phyloP scores from a whole-genome alignment of 2,329 filamentous ascomycete species.

The Aspergillus sojae region DNA sequence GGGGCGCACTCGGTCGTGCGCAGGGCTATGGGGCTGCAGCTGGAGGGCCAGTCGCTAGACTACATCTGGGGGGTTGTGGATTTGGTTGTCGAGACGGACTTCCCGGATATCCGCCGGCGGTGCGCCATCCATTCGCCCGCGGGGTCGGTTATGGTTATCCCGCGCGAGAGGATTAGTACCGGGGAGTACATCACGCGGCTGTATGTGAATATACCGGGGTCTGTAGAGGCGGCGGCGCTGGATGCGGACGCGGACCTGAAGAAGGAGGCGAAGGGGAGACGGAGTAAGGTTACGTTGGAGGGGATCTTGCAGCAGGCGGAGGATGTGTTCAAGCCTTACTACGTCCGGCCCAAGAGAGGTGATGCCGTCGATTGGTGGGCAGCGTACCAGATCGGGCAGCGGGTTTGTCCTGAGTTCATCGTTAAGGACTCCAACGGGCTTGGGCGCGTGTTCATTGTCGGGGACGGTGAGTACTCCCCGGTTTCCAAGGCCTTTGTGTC shows the following conservation, averaged over 20 bases:
- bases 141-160: slow-evolving; percentile 78
- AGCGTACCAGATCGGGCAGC: slow-evolving; percentile 75
- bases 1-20: slow-evolving; percentile 69
- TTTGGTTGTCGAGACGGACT: slow-evolving; percentile 69
- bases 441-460: slow-evolving; percentile 70
- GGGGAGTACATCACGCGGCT: slow-evolving; percentile 74
- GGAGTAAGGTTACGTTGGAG: slow-evolving; percentile 63
- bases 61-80: slow-evolving; percentile 78
- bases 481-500: background rate
- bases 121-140: slow-evolving; percentile 73
- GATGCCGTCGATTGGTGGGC: slow-evolving; percentile 72
- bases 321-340: slow-evolving; percentile 67
- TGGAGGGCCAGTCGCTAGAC: slow-evolving; percentile 69
- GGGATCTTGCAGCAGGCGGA: slow-evolving; percentile 67
- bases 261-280: slow-evolving; percentile 58
- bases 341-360: slow-evolving; percentile 58
- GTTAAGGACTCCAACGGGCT: slow-evolving; percentile 68
- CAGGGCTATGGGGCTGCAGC: slow-evolving; percentile 49
- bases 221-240: slow-evolving; percentile 28
- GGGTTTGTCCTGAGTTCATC: slow-evolving; percentile 45
- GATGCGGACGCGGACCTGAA: slow-evolving; percentile 45
- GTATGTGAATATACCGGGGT: slow-evolving; percentile 51
- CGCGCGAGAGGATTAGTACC: slow-evolving; percentile 61
- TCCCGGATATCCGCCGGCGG: slow-evolving; percentile 78
- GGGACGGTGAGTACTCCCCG: slow-evolving; percentile 52